phyloP scores from a whole-genome alignment of 306 rosid species.

The Carpinus viminea region DNA sequence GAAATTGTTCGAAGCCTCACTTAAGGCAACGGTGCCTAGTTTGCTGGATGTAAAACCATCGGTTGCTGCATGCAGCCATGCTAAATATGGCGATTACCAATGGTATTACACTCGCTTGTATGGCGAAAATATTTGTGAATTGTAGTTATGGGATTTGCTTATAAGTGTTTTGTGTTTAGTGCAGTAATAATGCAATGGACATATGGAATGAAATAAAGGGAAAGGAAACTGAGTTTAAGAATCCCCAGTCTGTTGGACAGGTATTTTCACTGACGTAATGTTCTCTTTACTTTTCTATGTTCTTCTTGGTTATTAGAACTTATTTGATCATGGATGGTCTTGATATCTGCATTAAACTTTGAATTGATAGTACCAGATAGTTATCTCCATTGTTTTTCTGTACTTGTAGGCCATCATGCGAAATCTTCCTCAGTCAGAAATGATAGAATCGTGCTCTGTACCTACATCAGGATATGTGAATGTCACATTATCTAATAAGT shows the following conservation, averaged over 20 bases:
- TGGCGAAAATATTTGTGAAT: not conserved
- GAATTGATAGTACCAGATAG: slow-evolving; percentile 6
- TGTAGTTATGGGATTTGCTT: not conserved
- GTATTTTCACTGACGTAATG: slow-evolving; percentile 33
- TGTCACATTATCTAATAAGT: slow-evolving; percentile 56
- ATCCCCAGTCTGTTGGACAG: slow-evolving; percentile 89
- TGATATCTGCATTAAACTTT: slow-evolving; percentile 10
- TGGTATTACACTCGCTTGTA: slow-evolving; percentile 43
- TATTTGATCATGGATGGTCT: slow-evolving; percentile 4
- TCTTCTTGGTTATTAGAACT: not conserved
- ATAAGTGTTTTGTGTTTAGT: slow-evolving; percentile 15
- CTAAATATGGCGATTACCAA: slow-evolving; percentile 80
- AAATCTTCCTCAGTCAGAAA: slow-evolving; percentile 76
- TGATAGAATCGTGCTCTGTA: slow-evolving; percentile 56
- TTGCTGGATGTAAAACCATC: slow-evolving; percentile 59
- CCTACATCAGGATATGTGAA: slow-evolving; percentile 63
- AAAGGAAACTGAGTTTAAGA: slow-evolving; percentile 50
- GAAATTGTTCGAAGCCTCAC: slow-evolving; percentile 59
- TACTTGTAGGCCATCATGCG: slow-evolving; percentile 66
- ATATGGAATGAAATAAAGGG: slow-evolving; percentile 76
- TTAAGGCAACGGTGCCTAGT: slow-evolving; percentile 51
- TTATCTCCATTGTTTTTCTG: slow-evolving; percentile 1
- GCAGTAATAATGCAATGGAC: slow-evolving; percentile 94
- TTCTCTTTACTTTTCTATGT: not conserved
- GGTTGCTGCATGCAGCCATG: slow-evolving; percentile 56